Base-by-base conservation (phyloP, 164 flowering plant species). In the Macadamia tetraphylla region DNA sequence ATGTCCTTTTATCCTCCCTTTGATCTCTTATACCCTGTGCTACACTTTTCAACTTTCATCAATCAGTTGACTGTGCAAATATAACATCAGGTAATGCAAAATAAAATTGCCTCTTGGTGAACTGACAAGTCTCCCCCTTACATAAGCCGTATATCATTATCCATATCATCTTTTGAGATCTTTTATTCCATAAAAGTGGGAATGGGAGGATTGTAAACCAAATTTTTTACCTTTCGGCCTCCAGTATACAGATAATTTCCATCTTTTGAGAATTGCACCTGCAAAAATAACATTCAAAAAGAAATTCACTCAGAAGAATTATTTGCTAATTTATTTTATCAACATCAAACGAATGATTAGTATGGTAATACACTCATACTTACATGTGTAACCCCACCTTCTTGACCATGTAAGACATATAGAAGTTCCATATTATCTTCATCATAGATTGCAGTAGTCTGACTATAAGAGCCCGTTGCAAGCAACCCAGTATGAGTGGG, bases 361-460 rank as follows among this genome's bases (percentile, higher is more conserved):
- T 23, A 66, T 35, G 29, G 44, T 0, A 46, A 67, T 57, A 53
- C 60, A 58, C 30, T 67, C 58, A 49, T 49, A 83, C 89, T 83
- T 85, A 89, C 98, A 81, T 92, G 97, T 23, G 97, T 94, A 66
- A 92, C 76, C 64, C 99, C 99, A 77, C 97, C 99, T 81, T 87
- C 88, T 80, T 94, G 99, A 64, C 99, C 98, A 82, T 94, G 95
- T 66, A 94, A 78, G 63, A 94, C 75, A 67, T 92, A 92, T 65
- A 94, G 75, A 57, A 84, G 87, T 72, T 94, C 99, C 98, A 90
- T 88, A 77, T 85, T 92, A 69, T 89, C 96, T 74, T 94, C 99
- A 46, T 81, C 76, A 71, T 86, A 90, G 65, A 94, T 81, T 63
- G 91, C 99, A 52, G 92, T 83, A 42, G 94, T 88, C 77, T 86